Evolutionary conservation across 2,329 filamentous ascomycete species (phyloP), one percentile per base, ranked within the genome.

Genomic region (Cadophora sp.): DNA sequence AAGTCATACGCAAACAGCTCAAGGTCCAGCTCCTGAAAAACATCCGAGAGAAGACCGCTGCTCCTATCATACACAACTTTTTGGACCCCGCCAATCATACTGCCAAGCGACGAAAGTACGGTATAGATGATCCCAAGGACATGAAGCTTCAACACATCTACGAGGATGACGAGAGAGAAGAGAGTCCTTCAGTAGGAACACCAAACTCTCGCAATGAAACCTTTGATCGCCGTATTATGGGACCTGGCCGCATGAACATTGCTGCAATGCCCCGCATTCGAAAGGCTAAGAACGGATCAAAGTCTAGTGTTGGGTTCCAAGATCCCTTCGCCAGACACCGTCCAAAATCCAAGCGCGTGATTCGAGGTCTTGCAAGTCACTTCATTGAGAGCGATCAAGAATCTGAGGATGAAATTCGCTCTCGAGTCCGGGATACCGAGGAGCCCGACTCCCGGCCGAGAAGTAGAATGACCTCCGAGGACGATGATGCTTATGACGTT

Each of bases 11-110:
- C 61, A 87, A 88, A 62, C 94, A 98, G 78, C 83, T 99, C 76
- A 89, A 88, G 67, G 92, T 96, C 76, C 96, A 96, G 78, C 82
- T 99, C 43, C 88, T 98, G 69, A 88, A 91, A 71, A 94, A 97
- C 77, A 92, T 98, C 75, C 94, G 94, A 73, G 91, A 91, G 53
- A 91, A 95, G 73, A 89, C 98, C 58, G 94, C 92, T 9, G 92
- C 90, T 7, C 93, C 94, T 2, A 86, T 89, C 51, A 83, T 99
- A 45, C 91, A 92, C 72, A 87, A 93, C 50, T 94, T 90, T 75
- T 86, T 99, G 66, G 90, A 97, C 71, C 94, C 96, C 4, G 86
- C 86, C 64, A 91, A 93, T 66, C 94, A 97, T 78, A 83, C 84
- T 2, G 86, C 89, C n/a, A 96, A 93, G 79, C 86, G 95, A 67